Base-by-base conservation (phyloP, 371 early-diverging fungal species). In the Apophysomyces trapeziformis region DNA sequence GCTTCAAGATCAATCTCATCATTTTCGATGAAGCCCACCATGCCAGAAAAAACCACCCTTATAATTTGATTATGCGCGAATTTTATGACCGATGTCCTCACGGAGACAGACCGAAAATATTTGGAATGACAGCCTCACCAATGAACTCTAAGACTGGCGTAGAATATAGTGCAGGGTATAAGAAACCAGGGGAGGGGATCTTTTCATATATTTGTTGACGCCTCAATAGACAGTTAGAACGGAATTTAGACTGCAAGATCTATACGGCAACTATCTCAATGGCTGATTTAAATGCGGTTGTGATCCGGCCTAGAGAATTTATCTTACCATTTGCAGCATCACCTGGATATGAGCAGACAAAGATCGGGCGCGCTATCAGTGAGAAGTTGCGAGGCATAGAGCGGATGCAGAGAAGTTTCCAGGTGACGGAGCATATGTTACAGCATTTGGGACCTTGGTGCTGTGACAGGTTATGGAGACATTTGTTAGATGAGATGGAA, bases 21-120 rank as follows among this genome's bases (percentile, higher is more conserved):
- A 82, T 98, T 4, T 93, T 98, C 73, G 98, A 98, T 71, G 98
- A 98, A 74, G 93, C 94, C 62, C 98, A 98, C 73, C 95, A 97
- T 72, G 87, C 94, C 5, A 83, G 91, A 14, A 92, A 91, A 67
- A 77, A 83, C 38, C 94, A 95, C 65, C 90, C 93, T 0, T 96
- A 93, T 76, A 89, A 91, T 64, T 72, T 88, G 38, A 91, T 97
- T 43, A 95, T 96, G 94, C 79, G 85, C 18, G 87, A 93, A 62
- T 93, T 93, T 71, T 96, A 95, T 69, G 81, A 86, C 54, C 66
- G 70, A n/a, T 77, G 83, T 32, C 77, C 79, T 0, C 60, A 62
- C 0, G 71, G 73, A 1, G 71, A 82, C 6, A 74, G 90, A 18
- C 97, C 97, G 8, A 90, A 89, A 66, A 83, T 97, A 0, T 94